Evolutionary conservation across 805 yeast species (phyloP).

Genomic region (Metschnikowia peoriensis): DNA sequence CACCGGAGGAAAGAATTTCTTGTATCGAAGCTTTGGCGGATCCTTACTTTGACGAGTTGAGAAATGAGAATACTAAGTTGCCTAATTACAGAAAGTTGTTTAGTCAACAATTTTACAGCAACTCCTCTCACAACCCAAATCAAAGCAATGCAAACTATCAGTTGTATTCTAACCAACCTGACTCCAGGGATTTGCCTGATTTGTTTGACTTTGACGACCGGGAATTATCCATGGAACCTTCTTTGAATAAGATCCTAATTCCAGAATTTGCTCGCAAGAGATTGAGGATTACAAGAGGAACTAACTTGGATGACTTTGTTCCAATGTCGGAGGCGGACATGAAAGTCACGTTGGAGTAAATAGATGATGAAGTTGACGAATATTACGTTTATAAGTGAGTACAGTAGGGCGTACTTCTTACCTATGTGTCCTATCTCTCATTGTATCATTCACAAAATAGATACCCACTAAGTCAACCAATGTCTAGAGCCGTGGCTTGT

Average conservation of each 20-base stretch:
- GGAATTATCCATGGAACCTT: constrained; percentile 47
- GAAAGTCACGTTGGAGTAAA: constrained; percentile 33
- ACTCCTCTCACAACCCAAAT: constrained; percentile 23
- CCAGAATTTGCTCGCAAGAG: constrained; percentile 39
- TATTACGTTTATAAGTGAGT: constrained; percentile 9
- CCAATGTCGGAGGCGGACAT: constrained; percentile 32
- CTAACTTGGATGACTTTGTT: constrained; percentile 33
- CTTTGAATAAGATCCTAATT: constrained; percentile 37
- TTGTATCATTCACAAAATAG: not conserved
- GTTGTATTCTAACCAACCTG: constrained; percentile 39
- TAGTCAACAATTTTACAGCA: constrained; percentile 35
- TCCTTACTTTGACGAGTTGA: constrained; percentile 55
- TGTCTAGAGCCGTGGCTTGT: constrained; percentile 35
- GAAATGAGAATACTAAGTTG: constrained; percentile 35
- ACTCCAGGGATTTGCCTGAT: constrained; percentile 44
- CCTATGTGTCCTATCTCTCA: not conserved
- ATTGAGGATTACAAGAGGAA: constrained; percentile 26
- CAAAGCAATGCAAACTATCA: constrained; percentile 45
- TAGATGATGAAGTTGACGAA: constrained; percentile 8
- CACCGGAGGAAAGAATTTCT: constrained; percentile 62
- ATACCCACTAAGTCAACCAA: not conserved
- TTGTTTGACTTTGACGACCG: constrained; percentile 52
- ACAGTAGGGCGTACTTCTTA: not conserved
- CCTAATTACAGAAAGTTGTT: constrained; percentile 45
- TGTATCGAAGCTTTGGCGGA: constrained; percentile 54